Base-by-base conservation (phyloP, 176 grass and related monocot genomes). In the Rhynchospora tenuis region DNA sequence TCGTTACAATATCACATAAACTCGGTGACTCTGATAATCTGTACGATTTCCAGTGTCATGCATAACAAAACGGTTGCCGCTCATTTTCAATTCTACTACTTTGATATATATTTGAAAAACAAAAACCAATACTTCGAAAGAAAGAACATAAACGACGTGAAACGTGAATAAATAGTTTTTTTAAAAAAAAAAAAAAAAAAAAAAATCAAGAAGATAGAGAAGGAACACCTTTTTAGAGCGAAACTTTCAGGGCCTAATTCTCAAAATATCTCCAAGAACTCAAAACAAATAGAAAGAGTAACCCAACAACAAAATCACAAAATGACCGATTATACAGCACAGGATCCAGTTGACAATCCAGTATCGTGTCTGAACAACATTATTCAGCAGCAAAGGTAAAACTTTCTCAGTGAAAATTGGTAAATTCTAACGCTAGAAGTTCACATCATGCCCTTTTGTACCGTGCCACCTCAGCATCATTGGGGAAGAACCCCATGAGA, bases 401-500 rank as follows among this genome's bases (percentile, higher is more conserved):
- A 17, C 14, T 31, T 31, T 77, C 24, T 12, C 50, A 29, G 50
- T 29, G 50, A 33, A 31, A 38, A 82, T 64, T 63, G 42, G 59
- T 48, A 67, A 29, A 68, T 14, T 22, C 80, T 82, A 67, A 82
- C 29, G 67, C 73, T 56, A 76, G 14, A 16, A 82, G 67, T 27
- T 15, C 22, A 3, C 47, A 67, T 51, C 42, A 82, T 16, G 80
- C 72, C 81, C 78, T 90, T 91, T 99, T 93, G 88, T 85, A 99
- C 77, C 78, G 80, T 26, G 88, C 88, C 59, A 96, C 93, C 86
- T 99, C 93, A 42, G 83, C 83, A 13, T 96, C 91, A 82, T 99
- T 99, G 83, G 93, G 93, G 89, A 99, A 99, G 85, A 99, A 99
- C 0, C 93, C 97, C 93, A 99, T 99, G 51, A 99, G 91, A 28